phyloP scores from a whole-genome alignment of 208 protist genomes.

The Acanthamoeba royreba region DNA sequence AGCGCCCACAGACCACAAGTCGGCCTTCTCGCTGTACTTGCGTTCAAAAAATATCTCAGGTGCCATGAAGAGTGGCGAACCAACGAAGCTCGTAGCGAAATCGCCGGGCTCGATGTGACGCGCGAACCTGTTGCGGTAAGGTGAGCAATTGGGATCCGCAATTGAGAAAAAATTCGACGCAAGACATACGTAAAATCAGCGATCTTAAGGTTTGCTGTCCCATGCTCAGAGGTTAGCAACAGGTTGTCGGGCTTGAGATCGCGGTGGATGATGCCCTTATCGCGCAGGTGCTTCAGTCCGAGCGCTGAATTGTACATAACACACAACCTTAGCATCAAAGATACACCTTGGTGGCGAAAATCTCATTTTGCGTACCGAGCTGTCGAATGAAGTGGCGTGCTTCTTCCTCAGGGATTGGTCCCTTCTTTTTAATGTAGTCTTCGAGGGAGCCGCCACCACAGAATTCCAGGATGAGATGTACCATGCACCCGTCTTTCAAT shows the following conservation, averaged over 20 bases:
- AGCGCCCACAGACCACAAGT: constrained; percentile 27
- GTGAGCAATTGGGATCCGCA: not conserved
- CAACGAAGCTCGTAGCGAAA: constrained; percentile 9
- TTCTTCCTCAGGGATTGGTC: not conserved
- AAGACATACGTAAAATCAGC: constrained; percentile 46
- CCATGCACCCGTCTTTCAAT: not conserved
- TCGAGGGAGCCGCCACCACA: not conserved
- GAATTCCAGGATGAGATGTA: constrained; percentile 35
- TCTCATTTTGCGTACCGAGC: too few species aligned
- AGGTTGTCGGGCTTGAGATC: constrained; percentile 45
- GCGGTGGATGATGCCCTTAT: constrained; percentile 39
- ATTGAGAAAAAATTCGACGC: not conserved
- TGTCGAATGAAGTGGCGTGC: not conserved
- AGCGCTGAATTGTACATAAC: not conserved
- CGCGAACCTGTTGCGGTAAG: not conserved
- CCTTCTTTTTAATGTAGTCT: not conserved
- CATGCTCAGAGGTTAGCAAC: not conserved
- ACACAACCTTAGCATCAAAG: not conserved
- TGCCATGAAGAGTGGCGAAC: constrained; percentile 31
- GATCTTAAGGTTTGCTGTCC: not conserved
- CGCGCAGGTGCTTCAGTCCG: constrained; percentile 11
- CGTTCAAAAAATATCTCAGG: constrained; percentile 25
- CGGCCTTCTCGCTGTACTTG: constrained; percentile 34
- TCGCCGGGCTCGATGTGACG: constrained; percentile 31
- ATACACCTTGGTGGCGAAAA: too few species aligned